Evolutionary conservation across 2,329 filamentous ascomycete genomes (phyloP), one percentile per base, ranked within the genome.

Genomic region (Xylaria multiplex): DNA sequence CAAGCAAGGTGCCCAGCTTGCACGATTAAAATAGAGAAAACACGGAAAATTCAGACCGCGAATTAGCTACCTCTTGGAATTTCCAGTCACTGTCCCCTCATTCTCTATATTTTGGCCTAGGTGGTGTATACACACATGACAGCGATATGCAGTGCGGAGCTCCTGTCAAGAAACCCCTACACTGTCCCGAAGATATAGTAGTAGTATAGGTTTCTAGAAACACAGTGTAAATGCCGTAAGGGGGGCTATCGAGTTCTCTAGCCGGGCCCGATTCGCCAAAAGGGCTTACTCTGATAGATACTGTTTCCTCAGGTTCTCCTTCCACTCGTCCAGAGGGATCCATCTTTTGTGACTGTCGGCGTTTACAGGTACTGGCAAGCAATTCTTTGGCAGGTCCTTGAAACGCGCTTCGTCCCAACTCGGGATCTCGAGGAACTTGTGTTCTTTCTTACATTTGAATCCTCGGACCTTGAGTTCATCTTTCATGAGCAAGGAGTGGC

Each of bases 281-380:
- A 16, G 32, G 19, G 8, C 40, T 45, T 59, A 53, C 1, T 61
- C 64, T 24, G 7, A 6, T 6, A 76, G 24, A 58, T 77, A 77
- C 45, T 62, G 22, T 45, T 49, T 66, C 58, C 56, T 72, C 65
- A 77, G 37, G 7, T 61, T 65, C 1, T 58, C 60, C 64, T 74
- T 76, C 73, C 72, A 77, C 64, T 75, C 69, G 8, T 75, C 71
- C 24, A 74, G 24, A 5, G 71, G 49, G 6, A 76, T 71, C 75
- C 75, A 76, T 24, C 59, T 69, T 70, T 69, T 71, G 46, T 43
- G 66, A 14, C 40, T 62, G 7, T 62, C 67, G 35, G 22, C 42
- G 16, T 62, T 56, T 16, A 69, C 69, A 2, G 74, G 69, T 22
- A 77, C 56, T 1, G 73, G 73, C 22, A 76, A 62, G 27, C 37